Evolutionary conservation across 2,329 filamentous ascomycete species (phyloP).

Genomic region (Ophiostoma sp.): DNA sequence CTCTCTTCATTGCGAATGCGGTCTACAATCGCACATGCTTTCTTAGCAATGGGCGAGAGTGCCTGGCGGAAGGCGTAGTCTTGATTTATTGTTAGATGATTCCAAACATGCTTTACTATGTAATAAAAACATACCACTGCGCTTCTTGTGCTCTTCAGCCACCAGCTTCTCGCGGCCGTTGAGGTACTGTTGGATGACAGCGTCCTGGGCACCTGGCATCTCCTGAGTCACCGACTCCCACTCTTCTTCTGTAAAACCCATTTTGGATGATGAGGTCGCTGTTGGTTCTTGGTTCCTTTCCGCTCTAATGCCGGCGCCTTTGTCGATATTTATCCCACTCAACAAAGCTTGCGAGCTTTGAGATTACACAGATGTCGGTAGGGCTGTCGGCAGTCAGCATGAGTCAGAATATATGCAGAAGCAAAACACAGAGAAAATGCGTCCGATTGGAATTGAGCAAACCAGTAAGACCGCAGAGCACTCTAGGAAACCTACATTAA

Average conservation of each 20-base stretch:
- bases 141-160: conserved; percentile 71
- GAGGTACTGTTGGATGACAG: conserved; percentile 78
- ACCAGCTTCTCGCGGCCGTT: conserved; percentile 70
- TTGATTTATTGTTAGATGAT: conserved; percentile 30
- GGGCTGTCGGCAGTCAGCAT: background rate
- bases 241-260: conserved; percentile 44
- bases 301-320: background rate
- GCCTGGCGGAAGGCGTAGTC: conserved; percentile 66
- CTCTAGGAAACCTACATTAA: background rate
- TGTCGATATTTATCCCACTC: background rate
- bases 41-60: conserved; percentile 71
- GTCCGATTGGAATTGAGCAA: background rate
- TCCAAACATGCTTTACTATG: background rate
- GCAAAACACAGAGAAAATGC: background rate
- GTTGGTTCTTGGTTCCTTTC: background rate
- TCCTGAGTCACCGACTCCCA: conserved; percentile 54
- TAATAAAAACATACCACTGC: conserved; percentile 61
- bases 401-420: background rate
- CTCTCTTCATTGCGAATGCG: conserved; percentile 75
- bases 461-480: background rate
- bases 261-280: background rate
- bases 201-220: conserved; percentile 58
- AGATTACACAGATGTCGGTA: background rate
- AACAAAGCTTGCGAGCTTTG: background rate
- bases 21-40: conserved; percentile 74